phyloP scores from a whole-genome alignment of 2,329 filamentous ascomycete genomes.

The Arthrobotrys conoides region DNA sequence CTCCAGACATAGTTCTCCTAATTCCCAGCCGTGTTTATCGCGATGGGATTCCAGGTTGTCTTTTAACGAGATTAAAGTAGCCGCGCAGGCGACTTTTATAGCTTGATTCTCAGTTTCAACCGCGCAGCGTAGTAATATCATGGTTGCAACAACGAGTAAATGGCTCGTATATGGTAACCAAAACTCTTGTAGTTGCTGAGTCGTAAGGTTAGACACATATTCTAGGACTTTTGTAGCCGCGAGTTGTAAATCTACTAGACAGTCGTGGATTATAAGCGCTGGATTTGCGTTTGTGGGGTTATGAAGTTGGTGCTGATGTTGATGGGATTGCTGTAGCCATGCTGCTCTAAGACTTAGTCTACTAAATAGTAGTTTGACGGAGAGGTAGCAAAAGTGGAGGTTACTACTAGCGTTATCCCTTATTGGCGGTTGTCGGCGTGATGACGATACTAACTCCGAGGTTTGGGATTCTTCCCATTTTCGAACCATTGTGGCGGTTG shows the following conservation, averaged over 20 bases:
- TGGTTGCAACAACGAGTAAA: conserved; percentile 70
- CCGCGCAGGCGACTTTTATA: conserved; percentile 46
- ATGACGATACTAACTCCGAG: background rate
- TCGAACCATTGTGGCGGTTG: conserved; percentile 39
- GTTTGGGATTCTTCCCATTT: conserved; percentile 36
- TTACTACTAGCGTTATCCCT: conserved; percentile 66
- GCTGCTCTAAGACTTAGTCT: conserved; percentile 68
- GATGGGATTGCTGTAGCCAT: conserved; percentile 66
- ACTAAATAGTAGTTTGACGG: conserved; percentile 69
- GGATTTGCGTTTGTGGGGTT: conserved; percentile 31
- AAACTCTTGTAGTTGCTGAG: conserved; percentile 69
- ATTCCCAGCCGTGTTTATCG: conserved; percentile 51
- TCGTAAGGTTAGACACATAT: conserved; percentile 69
- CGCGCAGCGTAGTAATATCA: conserved; percentile 70
- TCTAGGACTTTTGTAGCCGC: conserved; percentile 65
- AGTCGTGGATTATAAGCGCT: conserved; percentile 66
- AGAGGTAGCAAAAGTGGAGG: conserved; percentile 71
- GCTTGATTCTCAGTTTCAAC: conserved; percentile 68
- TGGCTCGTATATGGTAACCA: conserved; percentile 71
- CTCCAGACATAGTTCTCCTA: conserved; percentile 51
- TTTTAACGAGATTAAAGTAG: conserved; percentile 47
- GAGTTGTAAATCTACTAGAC: conserved; percentile 70
- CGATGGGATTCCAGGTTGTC: conserved; percentile 48
- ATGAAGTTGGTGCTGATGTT: conserved; percentile 49
- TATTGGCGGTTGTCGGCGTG: background rate